phyloP scores from a whole-genome alignment of 1,139 yeast genomes.

The Hyphopichia wangnamkhiaoensis region DNA sequence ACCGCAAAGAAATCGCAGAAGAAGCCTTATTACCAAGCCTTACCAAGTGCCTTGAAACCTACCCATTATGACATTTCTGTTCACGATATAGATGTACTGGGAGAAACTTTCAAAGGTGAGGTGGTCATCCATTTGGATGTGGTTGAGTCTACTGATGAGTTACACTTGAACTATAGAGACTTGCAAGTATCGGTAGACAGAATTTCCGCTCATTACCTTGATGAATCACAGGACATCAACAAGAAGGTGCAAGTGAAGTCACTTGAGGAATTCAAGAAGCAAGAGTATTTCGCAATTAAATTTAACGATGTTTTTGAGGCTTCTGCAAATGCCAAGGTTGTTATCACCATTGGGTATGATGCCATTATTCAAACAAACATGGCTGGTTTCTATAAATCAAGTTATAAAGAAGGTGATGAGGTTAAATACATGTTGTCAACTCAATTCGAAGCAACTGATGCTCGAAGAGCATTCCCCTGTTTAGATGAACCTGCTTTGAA shows the following conservation, averaged over 20 bases:
- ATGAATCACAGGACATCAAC: constrained; percentile 2
- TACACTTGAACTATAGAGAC: constrained; percentile 46
- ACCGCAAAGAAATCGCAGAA: too few species aligned
- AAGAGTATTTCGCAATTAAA: constrained; percentile 30
- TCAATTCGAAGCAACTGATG: constrained; percentile 85
- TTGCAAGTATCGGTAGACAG: constrained; percentile 23
- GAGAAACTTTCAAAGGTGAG: constrained; percentile 41
- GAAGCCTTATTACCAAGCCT: constrained; percentile 39
- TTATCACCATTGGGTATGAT: constrained; percentile 38
- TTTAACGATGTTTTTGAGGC: constrained; percentile 16
- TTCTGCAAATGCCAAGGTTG: constrained; percentile 14
- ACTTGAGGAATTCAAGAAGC: constrained; percentile 20
- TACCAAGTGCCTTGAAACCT: constrained; percentile 46
- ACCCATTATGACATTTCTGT: constrained; percentile 44
- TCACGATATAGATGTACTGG: constrained; percentile 31
- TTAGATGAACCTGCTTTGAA: constrained; percentile 79
- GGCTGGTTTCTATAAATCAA: constrained; percentile 83
- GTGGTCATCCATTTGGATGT: constrained; percentile 42
- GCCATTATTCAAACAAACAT: constrained; percentile 58
- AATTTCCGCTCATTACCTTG: constrained; percentile 9
- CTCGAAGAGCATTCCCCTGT: constrained; percentile 83
- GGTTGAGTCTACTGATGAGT: constrained; percentile 29
- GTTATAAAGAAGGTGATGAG: constrained; percentile 61
- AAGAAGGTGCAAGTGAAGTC: constrained; percentile 13
- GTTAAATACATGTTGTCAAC: constrained; percentile 72